Percentiles rank a stretch among this genome's conserved stretches.
phyloP scores from a whole-genome alignment of 257 asterid genomes.

The Ligustrum vulgare region DNA sequence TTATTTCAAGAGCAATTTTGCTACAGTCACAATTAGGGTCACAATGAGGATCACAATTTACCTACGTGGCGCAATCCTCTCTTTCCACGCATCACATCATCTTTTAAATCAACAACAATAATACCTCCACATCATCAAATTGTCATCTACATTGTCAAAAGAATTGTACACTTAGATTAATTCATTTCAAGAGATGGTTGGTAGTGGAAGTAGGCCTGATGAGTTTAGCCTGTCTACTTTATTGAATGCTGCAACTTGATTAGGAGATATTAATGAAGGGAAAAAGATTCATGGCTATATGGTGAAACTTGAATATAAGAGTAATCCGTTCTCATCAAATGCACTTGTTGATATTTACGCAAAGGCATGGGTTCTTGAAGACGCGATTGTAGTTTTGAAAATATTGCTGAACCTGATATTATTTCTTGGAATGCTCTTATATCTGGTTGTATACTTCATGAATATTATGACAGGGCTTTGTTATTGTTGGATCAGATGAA shows the following conservation, averaged over 20 bases:
- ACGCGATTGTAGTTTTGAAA: constrained; percentile 44
- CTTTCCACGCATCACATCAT: no score
- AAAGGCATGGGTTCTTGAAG: constrained; percentile 54
- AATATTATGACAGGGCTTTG: constrained; percentile 47
- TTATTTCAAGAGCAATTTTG: no score
- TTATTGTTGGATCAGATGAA: constrained; percentile 53
- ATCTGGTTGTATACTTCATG: constrained; percentile 65
- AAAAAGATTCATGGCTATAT: constrained; percentile 62
- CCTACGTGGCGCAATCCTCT: no score
- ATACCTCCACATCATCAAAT: no score
- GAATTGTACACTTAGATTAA: no score
- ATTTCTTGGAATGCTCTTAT: constrained; percentile 78
- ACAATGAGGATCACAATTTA: no score
- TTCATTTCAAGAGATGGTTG: constrained; percentile 61
- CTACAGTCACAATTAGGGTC: no score
- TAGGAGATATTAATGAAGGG: constrained; percentile 54
- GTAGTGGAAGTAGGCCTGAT: constrained; percentile 55
- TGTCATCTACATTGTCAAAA: no score
- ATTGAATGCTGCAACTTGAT: constrained; percentile 63
- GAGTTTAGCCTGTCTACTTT: constrained; percentile 71
- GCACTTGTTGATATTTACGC: constrained; percentile 81
- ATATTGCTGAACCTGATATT: constrained; percentile 50
- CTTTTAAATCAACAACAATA: no score
- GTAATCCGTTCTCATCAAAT: constrained; percentile 63
- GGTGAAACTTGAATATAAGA: constrained; percentile 60